A percentile compares a stretch with the other conserved stretches of the same genome.
These are phyloP conservation scores for Barnettozyma pratensis DNA, from an alignment of 805 yeast species.

Conservation along the genomic window DNA sequence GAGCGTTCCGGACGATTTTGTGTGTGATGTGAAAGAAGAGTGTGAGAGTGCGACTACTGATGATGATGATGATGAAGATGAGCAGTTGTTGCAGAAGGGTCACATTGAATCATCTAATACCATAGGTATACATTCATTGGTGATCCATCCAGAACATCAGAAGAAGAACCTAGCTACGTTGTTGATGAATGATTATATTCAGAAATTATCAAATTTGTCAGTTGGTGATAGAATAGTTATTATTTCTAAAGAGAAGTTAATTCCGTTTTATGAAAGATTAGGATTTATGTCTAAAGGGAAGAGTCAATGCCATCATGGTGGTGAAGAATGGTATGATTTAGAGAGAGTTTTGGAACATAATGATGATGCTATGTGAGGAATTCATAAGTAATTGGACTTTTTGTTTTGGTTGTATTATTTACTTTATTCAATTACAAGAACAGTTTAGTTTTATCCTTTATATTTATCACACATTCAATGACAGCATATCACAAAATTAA, in stretches of 20 bases:
- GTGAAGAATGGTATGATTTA: constrained; percentile 58
- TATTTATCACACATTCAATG: too few relatives aligned
- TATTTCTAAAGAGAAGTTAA: constrained; percentile 62
- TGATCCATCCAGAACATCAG: constrained; percentile 70
- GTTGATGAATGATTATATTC: constrained; percentile 82
- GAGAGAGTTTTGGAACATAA: constrained; percentile 35
- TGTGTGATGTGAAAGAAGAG: not conserved
- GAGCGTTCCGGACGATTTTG: constrained; percentile 44
- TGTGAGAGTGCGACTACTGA: constrained; percentile 17
- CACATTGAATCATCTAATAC: constrained; percentile 71
- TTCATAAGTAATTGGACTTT: too few relatives aligned
- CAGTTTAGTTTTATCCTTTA: too few relatives aligned
- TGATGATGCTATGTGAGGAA: constrained; percentile 28
- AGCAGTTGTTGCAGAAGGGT: constrained; percentile 32
- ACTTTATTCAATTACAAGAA: too few relatives aligned
- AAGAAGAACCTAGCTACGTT: constrained; percentile 80
- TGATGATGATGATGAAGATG: constrained; percentile 8
- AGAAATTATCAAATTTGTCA: constrained; percentile 81
- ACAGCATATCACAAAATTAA: too few relatives aligned
- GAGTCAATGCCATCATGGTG: constrained; percentile 55
- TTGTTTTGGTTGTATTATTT: too few relatives aligned
- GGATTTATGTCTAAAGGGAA: constrained; percentile 74
- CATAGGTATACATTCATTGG: constrained; percentile 81
- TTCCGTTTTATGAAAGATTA: constrained; percentile 73
- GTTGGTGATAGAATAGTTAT: constrained; percentile 75